Evolutionary conservation across 176 grass and related monocot species (phyloP).

Genomic region (Cenchrus fungigraminus): DNA sequence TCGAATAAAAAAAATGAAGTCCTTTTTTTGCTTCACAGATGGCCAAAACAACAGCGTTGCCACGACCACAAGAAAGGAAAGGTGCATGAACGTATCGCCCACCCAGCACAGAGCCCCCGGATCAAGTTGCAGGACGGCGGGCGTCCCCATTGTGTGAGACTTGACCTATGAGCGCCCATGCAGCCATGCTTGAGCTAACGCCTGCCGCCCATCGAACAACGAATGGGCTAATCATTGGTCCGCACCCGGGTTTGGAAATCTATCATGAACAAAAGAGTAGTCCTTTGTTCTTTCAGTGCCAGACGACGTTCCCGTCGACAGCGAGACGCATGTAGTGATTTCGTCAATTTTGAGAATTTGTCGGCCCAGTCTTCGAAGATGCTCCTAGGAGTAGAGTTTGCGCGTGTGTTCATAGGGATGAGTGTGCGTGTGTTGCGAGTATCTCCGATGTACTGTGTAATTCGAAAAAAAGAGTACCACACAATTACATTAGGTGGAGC

Average conservation of each 20-base stretch:
- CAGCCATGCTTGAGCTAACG: conserved; percentile 27
- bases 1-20: background rate
- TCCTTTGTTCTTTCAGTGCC: too few relatives aligned
- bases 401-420: too few relatives aligned
- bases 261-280: background rate
- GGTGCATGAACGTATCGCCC: background rate
- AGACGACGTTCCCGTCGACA: too few relatives aligned
- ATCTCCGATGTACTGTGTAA: too few relatives aligned
- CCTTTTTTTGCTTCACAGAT: background rate
- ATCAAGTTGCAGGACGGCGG: conserved; percentile 46
- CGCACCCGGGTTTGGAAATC: background rate
- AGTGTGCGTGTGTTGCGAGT: too few relatives aligned
- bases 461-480: background rate
- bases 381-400: too few relatives aligned
- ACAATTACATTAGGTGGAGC: too few relatives aligned
- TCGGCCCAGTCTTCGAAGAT: too few relatives aligned
- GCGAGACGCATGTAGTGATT: too few relatives aligned
- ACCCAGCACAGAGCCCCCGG: background rate
- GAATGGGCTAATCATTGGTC: conserved; percentile 12
- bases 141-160: conserved; percentile 26
- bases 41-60: background rate
- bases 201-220: conserved; percentile 13
- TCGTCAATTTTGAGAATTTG: too few relatives aligned
- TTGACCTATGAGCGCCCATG: conserved; percentile 43
- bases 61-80: background rate